A percentile compares a stretch with the other conserved stretches of the same genome.
These are phyloP conservation scores for Tricholoma furcatifolium DNA, from an alignment of 768 basidiomycete genomes.

Conservation along the genomic window DNA sequence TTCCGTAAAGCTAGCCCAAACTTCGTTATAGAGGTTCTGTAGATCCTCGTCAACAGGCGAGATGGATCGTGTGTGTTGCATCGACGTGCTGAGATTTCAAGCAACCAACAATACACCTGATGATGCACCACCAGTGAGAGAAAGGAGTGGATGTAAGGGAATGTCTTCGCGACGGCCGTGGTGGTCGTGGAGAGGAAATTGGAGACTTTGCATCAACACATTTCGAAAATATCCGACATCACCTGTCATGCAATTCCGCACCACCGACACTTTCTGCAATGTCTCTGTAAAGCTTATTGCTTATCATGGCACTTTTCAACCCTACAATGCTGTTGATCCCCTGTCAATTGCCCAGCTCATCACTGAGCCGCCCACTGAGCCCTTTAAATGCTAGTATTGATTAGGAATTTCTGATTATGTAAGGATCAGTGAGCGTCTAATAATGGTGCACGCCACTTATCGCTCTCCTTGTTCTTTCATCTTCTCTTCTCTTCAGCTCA, in stretches of 20 bases:
- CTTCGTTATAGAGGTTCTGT: slow-evolving; percentile 72
- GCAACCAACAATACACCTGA: neutral
- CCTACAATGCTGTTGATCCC: neutral
- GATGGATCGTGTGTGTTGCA: slow-evolving; percentile 35
- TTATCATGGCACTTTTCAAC: neutral
- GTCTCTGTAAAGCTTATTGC: neutral
- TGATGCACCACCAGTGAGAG: neutral
- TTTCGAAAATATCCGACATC: slow-evolving; percentile 15
- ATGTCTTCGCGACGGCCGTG: slow-evolving; percentile 24
- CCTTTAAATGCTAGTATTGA: neutral
- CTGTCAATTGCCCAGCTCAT: neutral
- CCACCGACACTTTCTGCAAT: neutral
- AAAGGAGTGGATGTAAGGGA: neutral
- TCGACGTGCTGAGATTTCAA: slow-evolving; percentile 30
- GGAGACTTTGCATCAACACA: slow-evolving; percentile 5
- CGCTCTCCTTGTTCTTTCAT: neutral
- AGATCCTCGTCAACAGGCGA: slow-evolving; percentile 69
- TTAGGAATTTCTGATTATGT: slow-evolving; percentile 2
- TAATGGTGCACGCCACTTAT: neutral
- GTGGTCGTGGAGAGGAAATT: slow-evolving; percentile 18
- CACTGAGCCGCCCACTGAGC: neutral
- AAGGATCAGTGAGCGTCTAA: slow-evolving; percentile 9
- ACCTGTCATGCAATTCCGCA: slow-evolving; percentile 9
- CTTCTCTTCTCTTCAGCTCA: neutral
- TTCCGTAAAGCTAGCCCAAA: slow-evolving; percentile 66